phyloP scores from a whole-genome alignment of 2,329 filamentous ascomycete genomes.

The Exserohilum rostratum region DNA sequence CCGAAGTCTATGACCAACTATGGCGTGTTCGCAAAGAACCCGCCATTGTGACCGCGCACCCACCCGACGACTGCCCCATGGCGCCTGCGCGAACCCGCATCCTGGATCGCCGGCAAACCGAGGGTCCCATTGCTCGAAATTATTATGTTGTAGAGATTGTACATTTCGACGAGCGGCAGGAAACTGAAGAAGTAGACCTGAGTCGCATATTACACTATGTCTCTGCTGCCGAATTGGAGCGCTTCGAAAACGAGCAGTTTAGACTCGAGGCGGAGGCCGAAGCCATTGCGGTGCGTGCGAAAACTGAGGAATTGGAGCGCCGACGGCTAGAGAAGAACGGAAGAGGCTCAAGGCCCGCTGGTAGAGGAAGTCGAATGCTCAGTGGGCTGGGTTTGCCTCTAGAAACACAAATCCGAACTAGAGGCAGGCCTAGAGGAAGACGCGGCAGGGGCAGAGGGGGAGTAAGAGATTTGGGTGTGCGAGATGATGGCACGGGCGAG shows the following conservation, averaged over 20 bases:
- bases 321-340: constrained; percentile 35
- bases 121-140: constrained; percentile 28
- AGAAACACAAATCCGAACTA: constrained; percentile 12
- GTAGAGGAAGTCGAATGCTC: constrained; percentile 18
- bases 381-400: constrained; percentile 12
- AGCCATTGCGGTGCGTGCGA: constrained; percentile 23
- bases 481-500: constrained; percentile 3
- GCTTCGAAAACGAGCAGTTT: constrained; percentile 43
- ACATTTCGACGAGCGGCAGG: constrained; percentile 8
- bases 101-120: constrained; percentile 35
- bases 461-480: background rate
- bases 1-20: constrained; percentile 37
- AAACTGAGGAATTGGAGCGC: constrained; percentile 27
- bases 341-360: constrained; percentile 11
- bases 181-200: constrained; percentile 32
- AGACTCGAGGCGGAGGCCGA: constrained; percentile 35
- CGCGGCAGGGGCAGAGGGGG: constrained; percentile 20
- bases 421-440: constrained; percentile 14
- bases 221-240: constrained; percentile 37
- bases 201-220: constrained; percentile 40
- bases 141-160: constrained; percentile 35
- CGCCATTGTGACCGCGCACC: constrained; percentile 31
- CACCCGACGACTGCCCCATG: constrained; percentile 35
- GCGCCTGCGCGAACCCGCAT: constrained; percentile 37
- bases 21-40: constrained; percentile 38